Evolutionary conservation across 208 protist genomes (phyloP).

Genomic region (Acanthamoeba healyi): DNA sequence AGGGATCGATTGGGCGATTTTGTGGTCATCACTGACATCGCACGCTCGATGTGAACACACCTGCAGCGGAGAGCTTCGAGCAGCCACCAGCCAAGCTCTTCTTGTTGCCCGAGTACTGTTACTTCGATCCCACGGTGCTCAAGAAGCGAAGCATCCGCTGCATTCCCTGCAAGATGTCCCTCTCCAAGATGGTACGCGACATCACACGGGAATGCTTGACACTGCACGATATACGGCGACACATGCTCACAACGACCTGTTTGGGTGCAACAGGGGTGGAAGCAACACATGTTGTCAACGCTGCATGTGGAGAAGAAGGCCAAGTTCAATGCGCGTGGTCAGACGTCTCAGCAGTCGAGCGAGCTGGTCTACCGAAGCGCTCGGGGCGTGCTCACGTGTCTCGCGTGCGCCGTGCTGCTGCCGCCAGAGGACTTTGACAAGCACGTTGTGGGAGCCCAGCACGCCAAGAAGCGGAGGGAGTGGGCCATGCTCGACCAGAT

Average conservation of each 20-base stretch:
- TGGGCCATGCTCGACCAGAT: slow-evolving; percentile 40
- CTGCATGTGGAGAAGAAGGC: not conserved
- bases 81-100: slow-evolving; percentile 26
- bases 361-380: slow-evolving; percentile 30
- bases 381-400: not conserved
- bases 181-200: slow-evolving; percentile 17
- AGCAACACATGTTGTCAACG: not conserved
- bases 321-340: slow-evolving; percentile 24
- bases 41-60: too few relatives aligned
- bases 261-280: not conserved
- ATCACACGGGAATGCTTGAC: not conserved
- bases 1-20: not conserved
- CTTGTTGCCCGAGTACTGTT: slow-evolving; percentile 16
- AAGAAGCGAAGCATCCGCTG: slow-evolving; percentile 30
- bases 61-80: not conserved
- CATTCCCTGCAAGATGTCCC: slow-evolving; percentile 34
- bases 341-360: not conserved
- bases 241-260: not conserved
- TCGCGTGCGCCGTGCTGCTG: slow-evolving; percentile 23
- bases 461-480: slow-evolving; percentile 1
- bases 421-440: not conserved
- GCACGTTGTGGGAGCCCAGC: not conserved
- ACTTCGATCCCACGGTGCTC: slow-evolving; percentile 43
- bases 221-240: not conserved
- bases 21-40: too few relatives aligned